A percentile compares a stretch with the other conserved stretches of the same genome.
phyloP scores from a whole-genome alignment of 2,329 filamentous ascomycete species.

The Amphichorda felina region DNA sequence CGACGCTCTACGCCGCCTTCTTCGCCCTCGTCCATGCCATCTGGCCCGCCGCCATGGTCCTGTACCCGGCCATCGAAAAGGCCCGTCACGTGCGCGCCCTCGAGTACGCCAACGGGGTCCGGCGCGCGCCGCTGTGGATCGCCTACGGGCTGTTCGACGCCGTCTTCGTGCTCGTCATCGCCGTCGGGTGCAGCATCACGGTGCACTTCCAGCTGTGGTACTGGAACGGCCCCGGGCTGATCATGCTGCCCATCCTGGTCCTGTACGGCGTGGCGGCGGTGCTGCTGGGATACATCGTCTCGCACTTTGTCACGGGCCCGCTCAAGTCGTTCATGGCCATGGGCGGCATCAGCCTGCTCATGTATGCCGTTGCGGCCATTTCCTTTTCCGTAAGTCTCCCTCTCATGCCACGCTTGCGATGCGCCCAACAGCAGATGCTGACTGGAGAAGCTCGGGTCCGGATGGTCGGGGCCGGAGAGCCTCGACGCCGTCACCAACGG shows the following conservation, averaged over 20 bases:
- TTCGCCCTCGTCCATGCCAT: conserved; percentile 60
- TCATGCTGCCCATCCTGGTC: conserved; percentile 62
- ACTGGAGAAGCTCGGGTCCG: conserved; percentile 8
- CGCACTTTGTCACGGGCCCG: conserved; percentile 49
- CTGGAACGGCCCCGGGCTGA: conserved; percentile 26
- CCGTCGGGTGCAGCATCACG: conserved; percentile 51
- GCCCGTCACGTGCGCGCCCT: conserved; percentile 63
- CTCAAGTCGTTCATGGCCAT: conserved; percentile 58
- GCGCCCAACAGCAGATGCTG: too few relatives aligned
- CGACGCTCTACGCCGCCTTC: conserved; percentile 56
- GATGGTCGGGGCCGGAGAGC: conserved; percentile 5
- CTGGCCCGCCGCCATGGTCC: conserved; percentile 53
- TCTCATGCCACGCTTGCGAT: background rate
- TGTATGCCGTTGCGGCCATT: conserved; percentile 59
- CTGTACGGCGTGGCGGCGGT: conserved; percentile 67
- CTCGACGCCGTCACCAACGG: background rate
- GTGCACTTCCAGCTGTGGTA: conserved; percentile 30
- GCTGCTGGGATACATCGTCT: conserved; percentile 55
- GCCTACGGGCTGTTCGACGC: conserved; percentile 73
- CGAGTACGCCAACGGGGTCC: conserved; percentile 79
- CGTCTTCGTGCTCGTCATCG: conserved; percentile 50
- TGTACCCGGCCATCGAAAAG: conserved; percentile 74
- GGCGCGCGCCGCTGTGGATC: conserved; percentile 65
- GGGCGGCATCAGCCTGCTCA: conserved; percentile 52
- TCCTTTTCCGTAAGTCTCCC: conserved; percentile 30